A percentile compares a stretch with the other conserved stretches of the same genome.
phyloP scores from a whole-genome alignment of 2,329 filamentous ascomycete species.

The Lachnellula subtilissima region DNA sequence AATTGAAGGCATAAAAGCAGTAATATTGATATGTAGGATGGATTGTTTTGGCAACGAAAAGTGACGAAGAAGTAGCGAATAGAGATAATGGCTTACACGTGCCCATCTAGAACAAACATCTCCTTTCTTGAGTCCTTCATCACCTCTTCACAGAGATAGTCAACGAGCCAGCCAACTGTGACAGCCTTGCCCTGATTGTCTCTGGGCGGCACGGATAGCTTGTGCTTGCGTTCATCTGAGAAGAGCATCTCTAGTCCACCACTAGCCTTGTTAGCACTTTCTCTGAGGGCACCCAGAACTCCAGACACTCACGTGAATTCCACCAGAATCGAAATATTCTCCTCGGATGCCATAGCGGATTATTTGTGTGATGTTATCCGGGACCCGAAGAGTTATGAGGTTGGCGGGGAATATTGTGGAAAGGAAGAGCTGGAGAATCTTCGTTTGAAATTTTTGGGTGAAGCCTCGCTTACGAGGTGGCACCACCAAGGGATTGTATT shows the following conservation, averaged over 20 bases:
- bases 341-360: slow-evolving; percentile 20
- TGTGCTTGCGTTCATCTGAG: slow-evolving; percentile 70
- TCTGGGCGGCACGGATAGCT: slow-evolving; percentile 60
- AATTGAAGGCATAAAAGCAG: slow-evolving; percentile 1
- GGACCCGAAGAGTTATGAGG: neutral
- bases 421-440: neutral
- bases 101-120: slow-evolving; percentile 79
- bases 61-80: slow-evolving; percentile 17
- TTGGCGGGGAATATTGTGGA: neutral
- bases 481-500: neutral
- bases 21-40: slow-evolving; percentile 14
- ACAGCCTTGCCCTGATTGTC: slow-evolving; percentile 55
- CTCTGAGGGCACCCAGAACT: neutral
- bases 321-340: slow-evolving; percentile 56
- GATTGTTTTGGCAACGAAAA: slow-evolving; percentile 11
- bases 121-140: slow-evolving; percentile 86
- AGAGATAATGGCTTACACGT: slow-evolving; percentile 61
- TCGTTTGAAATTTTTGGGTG: neutral
- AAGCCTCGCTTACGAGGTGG: too few species aligned
- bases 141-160: slow-evolving; percentile 70
- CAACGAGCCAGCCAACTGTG: slow-evolving; percentile 72
- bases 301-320: slow-evolving; percentile 53
- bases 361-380: neutral
- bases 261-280: slow-evolving; percentile 40
- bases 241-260: slow-evolving; percentile 95